Conservation (phyloP, 306 rosid species). For the Fragaria nilgerrensis region DNA sequence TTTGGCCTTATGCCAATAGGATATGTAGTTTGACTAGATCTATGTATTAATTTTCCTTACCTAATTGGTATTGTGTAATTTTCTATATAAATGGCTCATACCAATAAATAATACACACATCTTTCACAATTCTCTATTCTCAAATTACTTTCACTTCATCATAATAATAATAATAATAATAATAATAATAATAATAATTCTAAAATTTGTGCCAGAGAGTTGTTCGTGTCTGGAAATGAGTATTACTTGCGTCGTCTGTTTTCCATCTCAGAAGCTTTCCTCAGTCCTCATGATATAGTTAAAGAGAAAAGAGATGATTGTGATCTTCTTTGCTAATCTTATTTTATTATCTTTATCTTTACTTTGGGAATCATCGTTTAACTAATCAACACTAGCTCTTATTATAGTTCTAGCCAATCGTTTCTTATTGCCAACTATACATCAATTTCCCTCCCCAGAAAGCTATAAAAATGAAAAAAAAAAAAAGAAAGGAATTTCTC, state of each 20-base stretch:
- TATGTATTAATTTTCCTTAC: too few species aligned
- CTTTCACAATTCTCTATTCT: too few species aligned
- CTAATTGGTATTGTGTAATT: too few species aligned
- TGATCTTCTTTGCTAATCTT: neutral
- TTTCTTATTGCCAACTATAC: neutral
- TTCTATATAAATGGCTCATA: too few species aligned
- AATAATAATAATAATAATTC: too few species aligned
- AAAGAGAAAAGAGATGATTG: neutral
- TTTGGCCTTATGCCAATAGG: too few species aligned
- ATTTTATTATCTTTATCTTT: neutral
- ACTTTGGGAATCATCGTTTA: neutral
- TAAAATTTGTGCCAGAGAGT: neutral
- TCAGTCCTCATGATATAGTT: neutral
- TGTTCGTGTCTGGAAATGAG: neutral
- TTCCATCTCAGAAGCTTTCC: constrained; percentile 3
- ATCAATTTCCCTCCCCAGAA: neutral
- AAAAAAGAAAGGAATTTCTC: too few species aligned
- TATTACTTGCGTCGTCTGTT: neutral
- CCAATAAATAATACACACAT: too few species aligned
- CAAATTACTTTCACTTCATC: too few species aligned
- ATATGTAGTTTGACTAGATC: too few species aligned
- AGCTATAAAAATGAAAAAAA: neutral
- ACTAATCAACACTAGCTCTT: neutral
- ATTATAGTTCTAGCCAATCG: neutral
- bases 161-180: too few species aligned